Base-by-base conservation (phyloP, 1,284 basidiomycete species). In the Moesziomyces globuligerus region DNA sequence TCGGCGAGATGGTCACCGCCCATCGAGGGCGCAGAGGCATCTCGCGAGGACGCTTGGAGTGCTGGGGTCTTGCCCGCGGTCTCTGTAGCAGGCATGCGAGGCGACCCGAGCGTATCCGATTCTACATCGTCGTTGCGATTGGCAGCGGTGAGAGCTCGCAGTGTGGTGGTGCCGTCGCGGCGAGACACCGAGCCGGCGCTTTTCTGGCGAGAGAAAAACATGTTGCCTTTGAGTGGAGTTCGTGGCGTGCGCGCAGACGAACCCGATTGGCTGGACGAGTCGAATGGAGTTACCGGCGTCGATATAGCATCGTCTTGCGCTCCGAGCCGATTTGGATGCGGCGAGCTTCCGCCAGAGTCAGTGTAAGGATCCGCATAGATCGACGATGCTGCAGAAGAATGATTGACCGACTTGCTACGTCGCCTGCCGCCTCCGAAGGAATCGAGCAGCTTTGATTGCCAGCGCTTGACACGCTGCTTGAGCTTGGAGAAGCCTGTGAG, bases 401-500 rank as follows among this genome's bases (percentile, higher is more conserved):
- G 48, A 18, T 55, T 60, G 29, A 61, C 43, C 8, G 65, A 60
- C 20, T 52, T 52, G 57, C 65, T 69, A 24, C 66, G 59, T 36
- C 54, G 32, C 15, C 65, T 52, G 26, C 66, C 65, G 13, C 66
- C 65, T 9, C 25, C 45, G 10, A 77, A 66, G 7, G 70, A 65
- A 26, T 67, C 70, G 32, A 75, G 51, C 17, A 80, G 56, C 60
- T 67, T 79, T 18, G 57, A 57, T 32, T 75, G 78, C 64, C 70
- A 75, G 38, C 55, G 49, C 54, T 78, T 76, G 40, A 79, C 59
- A n/a, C 61, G 55, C 48, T 72, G 75, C 60, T 77, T 79, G 53
- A 80, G 48, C 42, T 75, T 73, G 34, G 74, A 74, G 34, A 78
- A 78, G 47, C 76, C 79, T 3, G 79, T 81, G 18, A 81, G 41